Conservation (phyloP, 208 protist genomes). For the Herpetomonas muscarum region DNA sequence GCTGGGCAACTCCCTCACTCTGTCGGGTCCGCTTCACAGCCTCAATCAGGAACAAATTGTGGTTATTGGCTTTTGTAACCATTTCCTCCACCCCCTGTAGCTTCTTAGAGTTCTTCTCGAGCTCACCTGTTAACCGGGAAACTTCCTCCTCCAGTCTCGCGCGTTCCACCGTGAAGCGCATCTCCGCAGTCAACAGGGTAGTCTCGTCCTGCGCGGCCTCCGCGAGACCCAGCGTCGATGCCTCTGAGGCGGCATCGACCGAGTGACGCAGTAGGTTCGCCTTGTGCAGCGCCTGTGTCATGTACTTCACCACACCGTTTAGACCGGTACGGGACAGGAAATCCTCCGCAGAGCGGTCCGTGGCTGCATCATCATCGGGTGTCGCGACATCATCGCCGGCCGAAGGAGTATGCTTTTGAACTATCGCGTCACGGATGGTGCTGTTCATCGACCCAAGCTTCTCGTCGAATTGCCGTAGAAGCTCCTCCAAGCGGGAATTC, state of each 20-base stretch:
- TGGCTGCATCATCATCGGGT: not conserved
- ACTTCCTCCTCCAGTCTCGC: constrained; percentile 3
- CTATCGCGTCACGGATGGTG: not conserved
- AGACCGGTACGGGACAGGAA: not conserved
- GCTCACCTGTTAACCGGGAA: constrained; percentile 2
- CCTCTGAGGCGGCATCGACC: not conserved
- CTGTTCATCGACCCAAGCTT: not conserved
- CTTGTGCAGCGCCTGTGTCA: constrained; percentile 23
- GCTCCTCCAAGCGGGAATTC: not conserved
- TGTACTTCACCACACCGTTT: constrained; percentile 5
- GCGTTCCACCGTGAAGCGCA: not conserved
- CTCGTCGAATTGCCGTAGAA: not conserved
- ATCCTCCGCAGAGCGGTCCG: not conserved
- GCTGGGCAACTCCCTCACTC: not conserved
- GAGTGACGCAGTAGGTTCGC: constrained; percentile 5
- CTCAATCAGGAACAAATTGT: not conserved
- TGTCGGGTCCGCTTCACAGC: not conserved
- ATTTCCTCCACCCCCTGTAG: not conserved
- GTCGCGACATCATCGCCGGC: not conserved
- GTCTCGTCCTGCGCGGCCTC: not conserved
- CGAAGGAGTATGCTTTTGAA: constrained; percentile 3
- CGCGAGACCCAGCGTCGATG: not conserved
- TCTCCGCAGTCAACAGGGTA: constrained; percentile 6
- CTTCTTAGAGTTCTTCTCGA: not conserved
- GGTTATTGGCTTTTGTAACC: constrained; percentile 5